These are phyloP conservation scores for Candida chauliodis DNA, from an alignment of 805 yeast genomes.

Conservation along the genomic window DNA sequence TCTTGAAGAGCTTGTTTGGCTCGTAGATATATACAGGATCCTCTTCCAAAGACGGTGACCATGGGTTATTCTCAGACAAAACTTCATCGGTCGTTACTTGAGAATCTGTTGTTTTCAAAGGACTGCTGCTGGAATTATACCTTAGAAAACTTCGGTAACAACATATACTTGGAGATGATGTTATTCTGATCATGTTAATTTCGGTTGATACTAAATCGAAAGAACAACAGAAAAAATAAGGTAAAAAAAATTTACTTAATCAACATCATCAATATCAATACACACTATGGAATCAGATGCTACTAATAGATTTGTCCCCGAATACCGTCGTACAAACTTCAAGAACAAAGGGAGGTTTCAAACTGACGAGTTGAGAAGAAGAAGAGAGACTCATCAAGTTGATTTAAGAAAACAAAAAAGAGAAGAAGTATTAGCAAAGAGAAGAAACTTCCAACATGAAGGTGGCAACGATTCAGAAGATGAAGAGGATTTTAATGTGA, in stretches of 20 bases:
- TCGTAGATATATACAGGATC: constrained; percentile 42
- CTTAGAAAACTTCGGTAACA: neutral
- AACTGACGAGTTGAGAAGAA: constrained; percentile 94
- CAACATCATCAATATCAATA: constrained; percentile 4
- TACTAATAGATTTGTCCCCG: constrained; percentile 86
- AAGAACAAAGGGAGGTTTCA: constrained; percentile 92
- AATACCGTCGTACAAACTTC: constrained; percentile 93
- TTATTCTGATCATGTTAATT: neutral
- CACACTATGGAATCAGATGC: constrained; percentile 67
- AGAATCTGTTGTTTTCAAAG: constrained; percentile 19
- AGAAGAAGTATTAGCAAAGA: constrained; percentile 89
- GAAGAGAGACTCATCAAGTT: constrained; percentile 96
- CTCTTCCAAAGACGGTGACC: constrained; percentile 43
- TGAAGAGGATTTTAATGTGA: constrained; percentile 30
- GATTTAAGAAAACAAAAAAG: constrained; percentile 95
- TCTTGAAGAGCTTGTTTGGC: constrained; percentile 38
- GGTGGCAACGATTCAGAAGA: constrained; percentile 42
- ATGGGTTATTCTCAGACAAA: constrained; percentile 39
- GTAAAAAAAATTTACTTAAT: constrained; percentile 1
- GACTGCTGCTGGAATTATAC: neutral
- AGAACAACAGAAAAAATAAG: neutral
- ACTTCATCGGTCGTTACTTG: constrained; percentile 41
- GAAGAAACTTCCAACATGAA: constrained; percentile 67
- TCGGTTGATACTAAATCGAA: neutral
- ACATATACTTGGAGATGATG: neutral